Evolutionary conservation across 805 yeast genomes (phyloP), one percentile per base, ranked within the genome.

Genomic region (Zygosaccharomyces rouxii): DNA sequence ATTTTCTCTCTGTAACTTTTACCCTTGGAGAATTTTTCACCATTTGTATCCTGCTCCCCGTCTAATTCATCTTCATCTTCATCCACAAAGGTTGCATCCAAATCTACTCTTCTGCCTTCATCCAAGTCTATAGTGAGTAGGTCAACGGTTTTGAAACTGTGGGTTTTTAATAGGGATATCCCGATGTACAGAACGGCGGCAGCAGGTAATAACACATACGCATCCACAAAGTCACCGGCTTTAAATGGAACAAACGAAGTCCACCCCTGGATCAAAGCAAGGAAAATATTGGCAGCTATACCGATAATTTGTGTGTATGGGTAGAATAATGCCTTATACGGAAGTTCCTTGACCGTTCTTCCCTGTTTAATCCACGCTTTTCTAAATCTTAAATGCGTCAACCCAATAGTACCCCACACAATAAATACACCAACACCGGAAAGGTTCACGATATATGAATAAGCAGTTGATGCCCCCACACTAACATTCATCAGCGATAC

Each of bases 371-470:
- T 47, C 76, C 77, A 73, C 2, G 77, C 79, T 10, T 54, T 54
- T 59, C 87, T 81, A 70, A 84, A 84, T 56, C 90, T 74, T 46
- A 86, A 68, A 62, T 84, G 89, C 38, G 83, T 78, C 37, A 77
- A 68, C 60, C 84, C 80, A 55, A 85, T 80, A 4, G 87, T 77
- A 40, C 82, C 83, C 95, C 95, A 86, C 29, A 87, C 82, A 67
- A 84, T 80, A 51, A 86, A 72, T 14, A 89, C 81, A 0, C 89
- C 80, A 52, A 86, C 71, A 53, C 92, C 90, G 33, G 89, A 81
- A 29, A 86, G 66, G 14, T 89, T 84, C 59, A 84, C 71, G 67
- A 86, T 67, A 90, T 92, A 86, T 55, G 72, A 71, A 69, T 86
- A 86, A 23, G 84, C 83, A 7, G 68, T 75, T 45, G 75, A 75